Percentiles rank a stretch among this genome's conserved stretches.
These are phyloP conservation scores for Orbilia blumenaviensis DNA, from an alignment of 2,329 filamentous ascomycete genomes.

Conservation along the genomic window DNA sequence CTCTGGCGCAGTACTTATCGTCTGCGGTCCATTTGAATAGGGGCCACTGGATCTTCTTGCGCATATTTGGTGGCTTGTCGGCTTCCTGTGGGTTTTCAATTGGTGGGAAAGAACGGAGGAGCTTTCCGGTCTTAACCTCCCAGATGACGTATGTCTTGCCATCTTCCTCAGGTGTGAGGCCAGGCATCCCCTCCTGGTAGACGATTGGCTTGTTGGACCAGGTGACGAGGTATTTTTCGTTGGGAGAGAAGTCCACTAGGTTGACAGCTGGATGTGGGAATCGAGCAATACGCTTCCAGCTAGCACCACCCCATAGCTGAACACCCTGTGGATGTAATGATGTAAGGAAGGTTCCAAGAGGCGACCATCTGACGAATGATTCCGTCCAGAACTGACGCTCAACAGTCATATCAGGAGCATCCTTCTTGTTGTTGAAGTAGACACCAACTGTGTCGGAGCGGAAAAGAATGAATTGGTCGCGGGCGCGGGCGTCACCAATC, in stretches of 20 bases:
- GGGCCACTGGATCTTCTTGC: conserved; percentile 93
- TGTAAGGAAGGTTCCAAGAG: conserved; percentile 89
- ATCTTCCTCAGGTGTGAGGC: conserved; percentile 89
- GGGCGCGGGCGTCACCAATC: conserved; percentile 85
- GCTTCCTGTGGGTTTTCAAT: conserved; percentile 75
- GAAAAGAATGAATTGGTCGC: conserved; percentile 96
- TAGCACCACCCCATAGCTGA: conserved; percentile 91
- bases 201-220: conserved; percentile 96
- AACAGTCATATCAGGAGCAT: conserved; percentile 84
- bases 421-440: conserved; percentile 98
- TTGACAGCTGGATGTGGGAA: conserved; percentile 97
- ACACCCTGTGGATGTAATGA: conserved; percentile 96
- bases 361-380: conserved; percentile 97
- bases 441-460: conserved; percentile 90
- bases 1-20: conserved; percentile 93
- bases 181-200: conserved; percentile 86
- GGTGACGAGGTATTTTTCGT: conserved; percentile 91
- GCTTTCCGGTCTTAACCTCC: conserved; percentile 89
- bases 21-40: conserved; percentile 99
- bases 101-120: conserved; percentile 91
- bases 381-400: conserved; percentile 98
- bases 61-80: conserved; percentile 73
- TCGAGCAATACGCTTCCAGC: conserved; percentile 88
- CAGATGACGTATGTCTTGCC: conserved; percentile 99
- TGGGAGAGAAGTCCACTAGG: conserved; percentile 92